Conservation (phyloP, 495 filamentous ascomycete species). For the Talaromyces wortmannii region DNA sequence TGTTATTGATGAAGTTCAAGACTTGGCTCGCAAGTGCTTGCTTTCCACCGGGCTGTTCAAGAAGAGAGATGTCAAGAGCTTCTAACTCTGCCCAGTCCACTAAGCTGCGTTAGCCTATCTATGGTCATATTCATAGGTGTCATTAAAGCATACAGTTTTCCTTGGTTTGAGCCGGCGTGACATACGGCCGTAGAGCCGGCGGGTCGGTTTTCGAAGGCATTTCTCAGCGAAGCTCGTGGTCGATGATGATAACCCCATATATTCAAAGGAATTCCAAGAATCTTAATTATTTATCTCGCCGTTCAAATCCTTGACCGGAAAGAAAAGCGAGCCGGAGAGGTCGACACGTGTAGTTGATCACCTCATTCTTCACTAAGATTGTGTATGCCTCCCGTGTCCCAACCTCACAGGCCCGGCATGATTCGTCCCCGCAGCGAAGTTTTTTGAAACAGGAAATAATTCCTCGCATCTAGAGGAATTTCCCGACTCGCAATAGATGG, state of each 20-base stretch:
- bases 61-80: constrained; percentile 43
- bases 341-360: background rate
- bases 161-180: constrained; percentile 1
- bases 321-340: background rate
- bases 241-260: too few relatives aligned
- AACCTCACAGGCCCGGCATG: too few relatives aligned
- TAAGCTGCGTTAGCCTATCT: background rate
- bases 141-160: background rate
- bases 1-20: constrained; percentile 38
- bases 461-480: too few relatives aligned
- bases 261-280: too few relatives aligned
- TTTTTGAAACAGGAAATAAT: background rate
- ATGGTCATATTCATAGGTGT: background rate
- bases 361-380: background rate
- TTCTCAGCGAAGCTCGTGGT: too few relatives aligned
- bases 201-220: background rate
- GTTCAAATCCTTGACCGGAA: background rate
- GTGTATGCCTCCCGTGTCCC: background rate
- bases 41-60: constrained; percentile 42
- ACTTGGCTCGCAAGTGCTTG: constrained; percentile 43
- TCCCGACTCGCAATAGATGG: too few relatives aligned
- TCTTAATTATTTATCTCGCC: too few relatives aligned
- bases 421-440: background rate
- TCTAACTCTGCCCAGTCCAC: constrained; percentile 43
- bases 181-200: background rate